Percentiles rank a stretch among this genome's conserved stretches.
Conservation (phyloP, 2,329 filamentous ascomycete species). For the Sporothrix inflata region DNA sequence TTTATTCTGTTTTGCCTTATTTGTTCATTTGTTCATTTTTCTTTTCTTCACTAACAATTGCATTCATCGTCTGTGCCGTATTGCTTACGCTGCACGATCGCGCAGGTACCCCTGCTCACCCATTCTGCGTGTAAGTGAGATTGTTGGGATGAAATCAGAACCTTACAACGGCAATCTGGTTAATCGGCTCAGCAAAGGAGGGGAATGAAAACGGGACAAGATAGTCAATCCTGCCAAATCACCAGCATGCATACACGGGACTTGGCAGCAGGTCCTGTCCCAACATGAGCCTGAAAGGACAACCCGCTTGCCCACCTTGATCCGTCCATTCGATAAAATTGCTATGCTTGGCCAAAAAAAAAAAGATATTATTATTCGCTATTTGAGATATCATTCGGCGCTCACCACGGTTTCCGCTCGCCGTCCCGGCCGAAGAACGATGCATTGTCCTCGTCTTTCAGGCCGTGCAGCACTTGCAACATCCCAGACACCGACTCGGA, state of each 20-base stretch:
- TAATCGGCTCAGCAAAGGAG: not conserved
- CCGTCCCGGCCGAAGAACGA: slow-evolving; percentile 36
- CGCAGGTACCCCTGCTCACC: not conserved
- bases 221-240: not conserved
- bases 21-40: not conserved
- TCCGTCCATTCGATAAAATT: too few relatives aligned
- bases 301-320: not conserved
- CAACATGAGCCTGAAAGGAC: not conserved
- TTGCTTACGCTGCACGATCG: not conserved
- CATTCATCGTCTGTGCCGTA: not conserved
- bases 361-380: not conserved
- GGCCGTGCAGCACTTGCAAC: slow-evolving; percentile 72
- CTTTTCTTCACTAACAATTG: not conserved
- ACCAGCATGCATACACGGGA: not conserved
- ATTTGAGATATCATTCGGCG: too few relatives aligned
- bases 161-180: not conserved
- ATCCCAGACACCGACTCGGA: slow-evolving; percentile 53
- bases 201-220: not conserved
- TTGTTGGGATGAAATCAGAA: not conserved
- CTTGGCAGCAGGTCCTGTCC: not conserved
- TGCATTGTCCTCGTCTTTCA: slow-evolving; percentile 57
- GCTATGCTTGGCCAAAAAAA: too few relatives aligned
- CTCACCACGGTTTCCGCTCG: slow-evolving; percentile 37
- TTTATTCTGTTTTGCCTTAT: not conserved
- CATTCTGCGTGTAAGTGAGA: slow-evolving; percentile 1